These are phyloP conservation scores for Piper betle DNA, from an alignment of 164 flowering plant species.

Conservation along the genomic window DNA sequence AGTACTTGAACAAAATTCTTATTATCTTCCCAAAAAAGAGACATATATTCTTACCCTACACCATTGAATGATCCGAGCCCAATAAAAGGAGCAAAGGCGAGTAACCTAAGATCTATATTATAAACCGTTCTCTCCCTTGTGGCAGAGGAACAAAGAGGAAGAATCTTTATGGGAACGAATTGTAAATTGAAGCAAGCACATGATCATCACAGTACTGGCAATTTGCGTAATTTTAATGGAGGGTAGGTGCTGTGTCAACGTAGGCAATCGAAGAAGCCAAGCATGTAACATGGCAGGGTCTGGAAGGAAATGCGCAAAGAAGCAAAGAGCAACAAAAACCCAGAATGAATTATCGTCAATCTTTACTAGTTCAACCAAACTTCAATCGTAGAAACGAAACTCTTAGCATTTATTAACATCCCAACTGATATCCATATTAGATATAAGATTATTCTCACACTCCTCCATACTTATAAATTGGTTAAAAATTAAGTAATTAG, in stretches of 20 bases:
- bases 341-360: too few relatives aligned
- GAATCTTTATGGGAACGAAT: background rate
- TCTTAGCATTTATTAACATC: too few relatives aligned
- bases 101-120: background rate
- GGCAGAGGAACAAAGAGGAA: background rate
- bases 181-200: background rate
- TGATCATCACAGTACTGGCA: background rate
- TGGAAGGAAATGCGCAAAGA: too few relatives aligned
- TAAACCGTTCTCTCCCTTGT: background rate
- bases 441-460: too few relatives aligned
- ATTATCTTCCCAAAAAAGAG: background rate
- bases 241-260: background rate
- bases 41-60: background rate
- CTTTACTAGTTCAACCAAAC: too few relatives aligned
- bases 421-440: too few relatives aligned
- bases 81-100: background rate
- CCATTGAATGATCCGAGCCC: background rate
- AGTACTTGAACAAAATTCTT: background rate
- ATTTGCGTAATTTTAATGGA: background rate
- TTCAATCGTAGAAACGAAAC: too few relatives aligned
- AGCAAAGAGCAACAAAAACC: too few relatives aligned
- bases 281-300: too few relatives aligned
- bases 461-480: too few relatives aligned
- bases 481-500: too few relatives aligned
- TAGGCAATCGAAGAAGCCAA: background rate